phyloP scores from a whole-genome alignment of 2,329 filamentous ascomycete species.

The Thermoascus crustaceus region DNA sequence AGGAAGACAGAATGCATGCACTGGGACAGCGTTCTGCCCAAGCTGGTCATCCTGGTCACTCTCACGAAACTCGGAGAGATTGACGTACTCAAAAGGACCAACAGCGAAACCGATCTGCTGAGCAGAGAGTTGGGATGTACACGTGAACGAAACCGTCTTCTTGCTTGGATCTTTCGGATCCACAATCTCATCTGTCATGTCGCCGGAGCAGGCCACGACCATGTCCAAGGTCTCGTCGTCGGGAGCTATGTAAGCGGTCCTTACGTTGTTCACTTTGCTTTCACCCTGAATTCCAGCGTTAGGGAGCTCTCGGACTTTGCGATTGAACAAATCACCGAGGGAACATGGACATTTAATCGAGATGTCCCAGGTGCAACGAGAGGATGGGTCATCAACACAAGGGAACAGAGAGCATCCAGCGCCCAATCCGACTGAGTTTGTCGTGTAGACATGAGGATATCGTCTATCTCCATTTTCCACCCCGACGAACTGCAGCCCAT shows the following conservation, averaged over 20 bases:
- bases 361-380: conserved; percentile 78
- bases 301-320: conserved; percentile 20
- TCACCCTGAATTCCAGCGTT: conserved; percentile 9
- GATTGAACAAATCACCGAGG: conserved; percentile 62
- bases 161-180: conserved; percentile 70
- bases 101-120: conserved; percentile 90
- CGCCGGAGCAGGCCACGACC: conserved; percentile 83
- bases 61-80: conserved; percentile 79
- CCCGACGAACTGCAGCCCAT: conserved; percentile 88
- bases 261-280: conserved; percentile 11
- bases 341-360: conserved; percentile 80
- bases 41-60: conserved; percentile 89
- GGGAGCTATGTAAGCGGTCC: conserved; percentile 45
- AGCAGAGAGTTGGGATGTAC: conserved; percentile 65
- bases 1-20: conserved; percentile 87
- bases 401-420: conserved; percentile 83
- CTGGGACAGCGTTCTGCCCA: conserved; percentile 75
- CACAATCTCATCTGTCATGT: conserved; percentile 71
- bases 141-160: conserved; percentile 80
- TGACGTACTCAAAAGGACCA: conserved; percentile 89
- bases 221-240: conserved; percentile 86
- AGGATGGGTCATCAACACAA: conserved; percentile 77
- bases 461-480: conserved; percentile 68
- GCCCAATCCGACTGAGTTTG: conserved; percentile 68
- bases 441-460: conserved; percentile 88